A percentile compares a stretch with the other conserved stretches of the same genome.
Evolutionary conservation across 1,139 yeast species (phyloP).

Genomic region (Yamadazyma jaroonii): DNA sequence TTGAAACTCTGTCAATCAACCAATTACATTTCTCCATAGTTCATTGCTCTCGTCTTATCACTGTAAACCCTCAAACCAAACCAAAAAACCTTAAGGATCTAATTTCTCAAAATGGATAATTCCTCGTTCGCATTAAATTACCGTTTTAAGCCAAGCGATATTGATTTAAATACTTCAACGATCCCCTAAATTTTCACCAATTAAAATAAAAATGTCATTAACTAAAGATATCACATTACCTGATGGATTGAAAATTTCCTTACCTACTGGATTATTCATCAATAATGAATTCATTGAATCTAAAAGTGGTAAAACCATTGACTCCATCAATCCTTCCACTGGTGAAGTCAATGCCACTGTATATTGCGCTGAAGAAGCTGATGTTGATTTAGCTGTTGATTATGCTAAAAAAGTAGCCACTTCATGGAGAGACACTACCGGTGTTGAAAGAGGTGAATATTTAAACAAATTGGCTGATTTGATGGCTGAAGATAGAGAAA

Average conservation of each 20-base stretch:
- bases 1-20: too few species aligned
- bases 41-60: too few species aligned
- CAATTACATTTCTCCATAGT: too few species aligned
- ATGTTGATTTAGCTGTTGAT: slow-evolving; percentile 73
- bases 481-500: slow-evolving; percentile 54
- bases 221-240: slow-evolving; percentile 46
- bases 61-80: too few species aligned
- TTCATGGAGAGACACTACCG: slow-evolving; percentile 45
- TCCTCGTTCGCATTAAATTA: background rate
- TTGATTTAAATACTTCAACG: background rate
- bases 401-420: slow-evolving; percentile 73
- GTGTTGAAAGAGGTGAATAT: slow-evolving; percentile 51
- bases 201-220: background rate
- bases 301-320: slow-evolving; percentile 57
- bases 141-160: background rate
- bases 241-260: slow-evolving; percentile 49
- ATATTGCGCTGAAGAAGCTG: slow-evolving; percentile 62
- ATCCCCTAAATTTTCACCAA: background rate
- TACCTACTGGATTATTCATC: slow-evolving; percentile 81
- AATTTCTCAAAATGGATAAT: background rate
- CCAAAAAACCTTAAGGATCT: background rate
- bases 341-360: slow-evolving; percentile 66
- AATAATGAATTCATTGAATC: slow-evolving; percentile 74
- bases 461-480: slow-evolving; percentile 60
- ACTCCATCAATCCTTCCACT: slow-evolving; percentile 65